Evolutionary conservation across 164 flowering plant genomes (phyloP).

Genomic region (Vitis rotundifolia): DNA sequence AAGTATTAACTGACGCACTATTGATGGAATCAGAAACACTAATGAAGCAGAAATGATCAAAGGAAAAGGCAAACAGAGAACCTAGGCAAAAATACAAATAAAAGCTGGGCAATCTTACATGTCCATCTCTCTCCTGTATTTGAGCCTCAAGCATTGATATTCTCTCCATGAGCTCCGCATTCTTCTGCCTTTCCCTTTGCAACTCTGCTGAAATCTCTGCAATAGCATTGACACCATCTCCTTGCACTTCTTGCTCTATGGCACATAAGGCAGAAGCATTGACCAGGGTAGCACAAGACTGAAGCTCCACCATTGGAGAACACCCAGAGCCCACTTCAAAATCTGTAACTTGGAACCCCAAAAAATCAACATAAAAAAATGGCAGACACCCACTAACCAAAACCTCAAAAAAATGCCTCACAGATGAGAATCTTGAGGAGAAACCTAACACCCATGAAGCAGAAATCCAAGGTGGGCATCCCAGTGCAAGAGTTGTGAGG

Average conservation of each 20-base stretch:
- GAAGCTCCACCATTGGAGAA: constrained; percentile 41
- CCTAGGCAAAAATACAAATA: constrained; percentile 3
- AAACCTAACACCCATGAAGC: constrained; percentile 3
- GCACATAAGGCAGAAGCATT: constrained; percentile 38
- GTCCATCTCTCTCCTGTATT: constrained; percentile 31
- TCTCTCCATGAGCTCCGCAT: constrained; percentile 54
- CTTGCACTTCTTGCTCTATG: constrained; percentile 28
- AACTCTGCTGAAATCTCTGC: constrained; percentile 50
- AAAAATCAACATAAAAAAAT: background rate
- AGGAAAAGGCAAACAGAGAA: background rate
- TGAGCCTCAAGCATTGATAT: constrained; percentile 52
- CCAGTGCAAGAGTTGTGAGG: background rate
- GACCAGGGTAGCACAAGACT: constrained; percentile 35
- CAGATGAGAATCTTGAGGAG: background rate
- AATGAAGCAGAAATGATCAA: background rate
- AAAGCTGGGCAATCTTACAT: constrained; percentile 21
- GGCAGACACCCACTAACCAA: background rate
- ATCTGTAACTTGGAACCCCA: constrained; percentile 3
- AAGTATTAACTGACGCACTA: background rate
- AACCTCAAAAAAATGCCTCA: background rate
- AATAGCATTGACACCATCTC: constrained; percentile 23
- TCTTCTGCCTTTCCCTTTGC: constrained; percentile 48
- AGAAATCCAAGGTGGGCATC: background rate
- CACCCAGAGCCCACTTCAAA: background rate
- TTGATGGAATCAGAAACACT: background rate